Evolutionary conservation across 1,139 yeast species (phyloP).

Genomic region (Candida pseudoviswanathii): DNA sequence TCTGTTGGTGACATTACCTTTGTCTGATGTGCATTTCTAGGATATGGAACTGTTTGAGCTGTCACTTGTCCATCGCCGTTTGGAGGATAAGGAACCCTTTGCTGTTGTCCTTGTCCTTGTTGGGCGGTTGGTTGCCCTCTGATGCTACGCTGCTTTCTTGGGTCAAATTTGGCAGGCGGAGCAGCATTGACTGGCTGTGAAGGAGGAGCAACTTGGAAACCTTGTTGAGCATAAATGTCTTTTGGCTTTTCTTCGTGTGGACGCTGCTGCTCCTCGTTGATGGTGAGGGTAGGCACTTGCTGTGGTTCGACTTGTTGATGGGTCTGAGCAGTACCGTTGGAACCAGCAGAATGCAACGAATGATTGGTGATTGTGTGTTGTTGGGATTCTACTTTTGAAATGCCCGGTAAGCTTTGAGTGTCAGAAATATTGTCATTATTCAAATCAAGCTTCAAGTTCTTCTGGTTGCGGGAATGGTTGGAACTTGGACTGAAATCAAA

Average conservation of each 20-base stretch:
- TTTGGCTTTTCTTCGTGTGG: too few relatives aligned
- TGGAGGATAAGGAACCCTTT: conserved; percentile 2
- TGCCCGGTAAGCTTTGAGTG: conserved; percentile 6
- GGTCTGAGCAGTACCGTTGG: conserved; percentile 1
- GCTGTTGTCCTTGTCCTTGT: conserved; percentile 1
- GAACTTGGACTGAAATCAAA: conserved; percentile 10
- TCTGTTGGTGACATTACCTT: conserved; percentile 2
- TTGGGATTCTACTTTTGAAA: conserved; percentile 1
- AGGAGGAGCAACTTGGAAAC: conserved; percentile 6
- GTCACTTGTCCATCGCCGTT: neutral
- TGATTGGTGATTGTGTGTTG: conserved; percentile 1
- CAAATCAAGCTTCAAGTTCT: conserved; percentile 34
- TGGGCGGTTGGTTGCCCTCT: neutral
- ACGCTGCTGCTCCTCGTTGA: too few relatives aligned
- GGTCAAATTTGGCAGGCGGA: conserved; percentile 13
- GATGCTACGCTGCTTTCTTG: conserved; percentile 13
- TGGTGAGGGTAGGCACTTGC: too few relatives aligned
- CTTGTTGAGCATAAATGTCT: too few relatives aligned
- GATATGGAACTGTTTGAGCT: neutral
- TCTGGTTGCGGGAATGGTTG: conserved; percentile 26
- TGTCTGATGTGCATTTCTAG: neutral
- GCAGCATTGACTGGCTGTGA: conserved; percentile 1
- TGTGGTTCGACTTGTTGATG: neutral
- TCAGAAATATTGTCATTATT: conserved; percentile 9
- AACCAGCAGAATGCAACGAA: conserved; percentile 4